phyloP scores from a whole-genome alignment of 768 basidiomycete genomes.

The Naganishia vishniacii region DNA sequence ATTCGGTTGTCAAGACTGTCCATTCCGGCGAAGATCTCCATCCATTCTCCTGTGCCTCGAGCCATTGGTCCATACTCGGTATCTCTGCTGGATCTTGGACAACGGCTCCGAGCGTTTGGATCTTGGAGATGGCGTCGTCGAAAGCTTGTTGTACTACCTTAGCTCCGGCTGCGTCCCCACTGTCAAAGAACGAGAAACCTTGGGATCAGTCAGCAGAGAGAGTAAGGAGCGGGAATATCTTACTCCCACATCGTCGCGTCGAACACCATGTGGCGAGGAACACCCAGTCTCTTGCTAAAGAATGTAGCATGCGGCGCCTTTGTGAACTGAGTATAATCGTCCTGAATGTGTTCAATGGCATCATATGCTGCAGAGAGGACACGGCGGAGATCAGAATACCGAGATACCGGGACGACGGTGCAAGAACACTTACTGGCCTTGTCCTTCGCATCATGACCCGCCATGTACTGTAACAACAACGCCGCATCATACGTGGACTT shows the following conservation, averaged over 20 bases:
- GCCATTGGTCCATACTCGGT: neutral
- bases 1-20: constrained; percentile 13
- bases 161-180: neutral
- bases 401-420: too few species aligned
- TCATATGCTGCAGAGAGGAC: neutral
- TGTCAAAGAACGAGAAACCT: too few species aligned
- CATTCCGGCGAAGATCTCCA: neutral
- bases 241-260: neutral
- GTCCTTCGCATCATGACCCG: neutral
- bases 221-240: neutral
- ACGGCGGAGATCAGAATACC: neutral
- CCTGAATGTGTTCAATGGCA: neutral
- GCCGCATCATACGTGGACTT: constrained; percentile 21
- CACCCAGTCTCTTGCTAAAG: neutral
- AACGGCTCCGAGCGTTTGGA: neutral
- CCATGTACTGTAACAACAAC: constrained; percentile 3
- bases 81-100: neutral
- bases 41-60: neutral
- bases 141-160: neutral
- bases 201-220: too few species aligned
- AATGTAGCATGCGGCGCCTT: constrained; percentile 1
- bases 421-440: neutral
- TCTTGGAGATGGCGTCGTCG: neutral
- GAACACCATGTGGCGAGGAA: constrained; percentile 9
- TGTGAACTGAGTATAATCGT: constrained; percentile 9